A percentile compares a stretch with the other conserved stretches of the same genome.
Conservation (phyloP, 805 yeast genomes). For the Pichia membranifaciens region DNA sequence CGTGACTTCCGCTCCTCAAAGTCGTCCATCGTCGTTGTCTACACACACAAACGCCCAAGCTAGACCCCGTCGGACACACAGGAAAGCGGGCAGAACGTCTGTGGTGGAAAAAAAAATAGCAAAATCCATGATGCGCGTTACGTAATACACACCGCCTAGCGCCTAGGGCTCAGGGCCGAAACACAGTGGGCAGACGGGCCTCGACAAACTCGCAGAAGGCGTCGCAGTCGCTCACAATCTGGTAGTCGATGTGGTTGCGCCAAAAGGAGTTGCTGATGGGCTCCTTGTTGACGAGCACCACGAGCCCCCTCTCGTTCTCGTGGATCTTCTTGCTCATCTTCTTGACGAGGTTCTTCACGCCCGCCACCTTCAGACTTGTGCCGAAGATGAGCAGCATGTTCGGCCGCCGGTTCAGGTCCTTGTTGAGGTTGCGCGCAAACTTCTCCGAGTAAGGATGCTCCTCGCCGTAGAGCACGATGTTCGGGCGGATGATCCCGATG, state of each 20-base stretch:
- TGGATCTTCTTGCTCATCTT: slow-evolving; percentile 65
- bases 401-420: slow-evolving; percentile 63
- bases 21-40: slow-evolving; percentile 3
- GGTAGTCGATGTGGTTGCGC: slow-evolving; percentile 72
- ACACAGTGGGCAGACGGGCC: slow-evolving; percentile 45
- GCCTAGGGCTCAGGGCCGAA: neutral
- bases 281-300: slow-evolving; percentile 70
- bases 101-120: no score
- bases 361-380: slow-evolving; percentile 86
- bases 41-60: no score
- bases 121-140: no score
- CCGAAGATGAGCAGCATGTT: slow-evolving; percentile 86
- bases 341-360: slow-evolving; percentile 74
- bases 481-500: slow-evolving; percentile 78
- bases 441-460: slow-evolving; percentile 82
- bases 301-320: slow-evolving; percentile 64
- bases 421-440: slow-evolving; percentile 63
- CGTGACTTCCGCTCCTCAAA: neutral
- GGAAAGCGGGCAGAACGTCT: no score
- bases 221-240: slow-evolving; percentile 77
- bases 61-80: no score
- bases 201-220: slow-evolving; percentile 59
- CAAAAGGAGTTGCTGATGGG: slow-evolving; percentile 56
- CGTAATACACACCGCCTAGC: no score
- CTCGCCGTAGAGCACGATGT: slow-evolving; percentile 89